Percentiles rank a stretch among this genome's conserved stretches.
Conservation (phyloP, 2,329 filamentous ascomycete species). For the Tolypocladium ophioglossoides region DNA sequence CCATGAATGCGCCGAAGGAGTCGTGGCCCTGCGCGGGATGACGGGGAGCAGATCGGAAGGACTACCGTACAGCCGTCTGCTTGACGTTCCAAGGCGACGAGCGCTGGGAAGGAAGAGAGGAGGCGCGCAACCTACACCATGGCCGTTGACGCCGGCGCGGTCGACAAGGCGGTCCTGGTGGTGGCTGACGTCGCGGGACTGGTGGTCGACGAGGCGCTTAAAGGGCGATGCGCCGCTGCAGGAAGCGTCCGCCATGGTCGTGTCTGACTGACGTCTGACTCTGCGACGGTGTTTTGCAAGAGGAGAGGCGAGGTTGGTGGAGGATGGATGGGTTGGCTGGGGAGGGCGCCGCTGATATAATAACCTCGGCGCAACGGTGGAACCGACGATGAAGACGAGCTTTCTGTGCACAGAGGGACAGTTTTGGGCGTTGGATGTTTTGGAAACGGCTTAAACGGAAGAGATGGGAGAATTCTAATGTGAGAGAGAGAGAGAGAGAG, state of each 20-base stretch:
- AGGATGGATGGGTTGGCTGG: neutral
- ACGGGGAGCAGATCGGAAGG: constrained; percentile 21
- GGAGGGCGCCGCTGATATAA: neutral
- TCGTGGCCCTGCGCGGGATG: constrained; percentile 17
- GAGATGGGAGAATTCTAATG: neutral
- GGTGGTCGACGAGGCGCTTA: constrained; percentile 31
- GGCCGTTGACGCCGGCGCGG: constrained; percentile 14
- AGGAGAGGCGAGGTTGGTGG: neutral
- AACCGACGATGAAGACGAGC: neutral
- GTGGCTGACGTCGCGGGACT: constrained; percentile 28
- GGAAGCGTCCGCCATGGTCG: constrained; percentile 28
- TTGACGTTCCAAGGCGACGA: neutral
- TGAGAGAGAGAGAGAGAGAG: neutral
- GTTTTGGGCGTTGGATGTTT: neutral
- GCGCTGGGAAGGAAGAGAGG: too few species aligned
- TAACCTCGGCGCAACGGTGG: neutral
- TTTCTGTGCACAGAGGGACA: neutral
- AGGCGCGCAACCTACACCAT: constrained; percentile 16
- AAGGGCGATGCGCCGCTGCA: constrained; percentile 32
- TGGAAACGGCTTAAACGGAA: neutral
- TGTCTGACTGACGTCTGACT: neutral
- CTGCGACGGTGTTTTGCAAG: neutral
- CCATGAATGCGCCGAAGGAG: constrained; percentile 25
- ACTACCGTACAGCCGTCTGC: constrained; percentile 10
- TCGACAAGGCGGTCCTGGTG: constrained; percentile 29